Percentiles rank a stretch among this genome's conserved stretches.
These are phyloP conservation scores for Trichocladium uniseriatum DNA, from an alignment of 495 filamentous ascomycete genomes.

Conservation along the genomic window DNA sequence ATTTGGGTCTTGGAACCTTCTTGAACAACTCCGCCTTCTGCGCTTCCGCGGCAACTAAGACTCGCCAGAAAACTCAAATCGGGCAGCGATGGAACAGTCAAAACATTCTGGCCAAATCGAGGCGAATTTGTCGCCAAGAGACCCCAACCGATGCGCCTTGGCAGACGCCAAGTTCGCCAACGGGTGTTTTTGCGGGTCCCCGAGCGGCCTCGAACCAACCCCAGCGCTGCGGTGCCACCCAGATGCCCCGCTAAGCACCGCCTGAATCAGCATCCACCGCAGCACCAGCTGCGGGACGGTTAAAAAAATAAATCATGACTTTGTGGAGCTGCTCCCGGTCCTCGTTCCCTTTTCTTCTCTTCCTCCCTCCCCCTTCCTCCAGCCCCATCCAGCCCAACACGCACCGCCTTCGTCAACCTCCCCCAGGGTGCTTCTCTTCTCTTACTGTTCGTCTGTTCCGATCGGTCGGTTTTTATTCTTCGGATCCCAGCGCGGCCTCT, in stretches of 20 bases:
- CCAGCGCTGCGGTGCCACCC: constrained; percentile 3
- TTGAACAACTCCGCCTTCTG: too few species aligned
- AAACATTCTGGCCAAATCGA: too few species aligned
- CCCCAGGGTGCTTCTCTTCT: constrained; percentile 31
- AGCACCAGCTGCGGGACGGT: too few species aligned
- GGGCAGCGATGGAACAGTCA: too few species aligned
- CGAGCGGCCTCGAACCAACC: constrained; percentile 10
- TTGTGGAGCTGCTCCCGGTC: constrained; percentile 20
- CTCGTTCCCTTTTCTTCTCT: constrained; percentile 1
- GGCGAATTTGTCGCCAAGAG: neutral
- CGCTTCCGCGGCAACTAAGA: too few species aligned
- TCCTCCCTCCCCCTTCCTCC: constrained; percentile 9
- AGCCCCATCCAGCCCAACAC: constrained; percentile 20
- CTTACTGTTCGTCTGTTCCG: constrained; percentile 20
- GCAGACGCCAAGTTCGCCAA: neutral
- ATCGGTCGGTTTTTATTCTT: constrained; percentile 23
- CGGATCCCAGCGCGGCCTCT: constrained; percentile 16
- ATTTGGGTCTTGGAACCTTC: too few species aligned
- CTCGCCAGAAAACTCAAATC: too few species aligned
- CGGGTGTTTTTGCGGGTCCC: neutral
- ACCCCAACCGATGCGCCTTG: neutral
- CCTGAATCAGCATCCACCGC: constrained; percentile 25
- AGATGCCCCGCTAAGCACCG: constrained; percentile 4
- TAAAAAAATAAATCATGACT: constrained; percentile 23
- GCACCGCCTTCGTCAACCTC: constrained; percentile 32